A percentile compares a stretch with the other conserved stretches of the same genome.
These are phyloP conservation scores for Suillus subluteus DNA, from an alignment of 768 basidiomycete genomes.

Conservation along the genomic window DNA sequence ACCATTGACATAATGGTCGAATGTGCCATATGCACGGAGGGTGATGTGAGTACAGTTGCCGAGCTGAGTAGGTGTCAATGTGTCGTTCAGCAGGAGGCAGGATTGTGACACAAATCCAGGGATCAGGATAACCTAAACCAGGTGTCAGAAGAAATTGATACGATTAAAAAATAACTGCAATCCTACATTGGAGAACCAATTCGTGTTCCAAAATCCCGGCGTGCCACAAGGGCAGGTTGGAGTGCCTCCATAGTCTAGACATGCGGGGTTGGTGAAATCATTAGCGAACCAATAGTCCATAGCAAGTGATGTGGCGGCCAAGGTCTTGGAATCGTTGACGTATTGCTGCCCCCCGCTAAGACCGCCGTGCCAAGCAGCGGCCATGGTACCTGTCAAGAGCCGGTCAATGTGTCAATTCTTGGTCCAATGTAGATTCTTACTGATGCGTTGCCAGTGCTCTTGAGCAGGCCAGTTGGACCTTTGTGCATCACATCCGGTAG, in stretches of 20 bases:
- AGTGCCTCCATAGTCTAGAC: conserved; percentile 58
- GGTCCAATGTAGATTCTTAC: conserved; percentile 33
- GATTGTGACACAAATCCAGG: conserved; percentile 57
- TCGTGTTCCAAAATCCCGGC: conserved; percentile 59
- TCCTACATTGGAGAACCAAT: conserved; percentile 64
- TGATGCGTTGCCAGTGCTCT: conserved; percentile 56
- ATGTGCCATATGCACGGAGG: conserved; percentile 51
- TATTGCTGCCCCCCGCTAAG: conserved; percentile 43
- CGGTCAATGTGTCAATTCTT: background rate
- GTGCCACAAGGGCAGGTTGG: conserved; percentile 58
- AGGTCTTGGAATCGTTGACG: conserved; percentile 43
- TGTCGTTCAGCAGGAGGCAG: conserved; percentile 57
- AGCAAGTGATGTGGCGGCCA: conserved; percentile 46
- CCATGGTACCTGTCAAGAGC: conserved; percentile 48
- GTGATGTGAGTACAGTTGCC: conserved; percentile 54
- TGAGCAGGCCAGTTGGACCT: conserved; percentile 75
- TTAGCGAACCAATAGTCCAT: conserved; percentile 69
- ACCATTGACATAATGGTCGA: conserved; percentile 46
- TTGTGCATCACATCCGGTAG: conserved; percentile 61
- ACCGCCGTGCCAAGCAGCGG: conserved; percentile 62
- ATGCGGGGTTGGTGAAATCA: conserved; percentile 58
- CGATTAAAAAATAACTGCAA: background rate
- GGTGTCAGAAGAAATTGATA: background rate
- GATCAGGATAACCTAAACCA: conserved; percentile 56
- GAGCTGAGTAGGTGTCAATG: conserved; percentile 45